A percentile compares a stretch with the other conserved stretches of the same genome.
These are phyloP conservation scores for Cryptococcus amylolentus DNA, from an alignment of 1,284 basidiomycete genomes.

Conservation along the genomic window DNA sequence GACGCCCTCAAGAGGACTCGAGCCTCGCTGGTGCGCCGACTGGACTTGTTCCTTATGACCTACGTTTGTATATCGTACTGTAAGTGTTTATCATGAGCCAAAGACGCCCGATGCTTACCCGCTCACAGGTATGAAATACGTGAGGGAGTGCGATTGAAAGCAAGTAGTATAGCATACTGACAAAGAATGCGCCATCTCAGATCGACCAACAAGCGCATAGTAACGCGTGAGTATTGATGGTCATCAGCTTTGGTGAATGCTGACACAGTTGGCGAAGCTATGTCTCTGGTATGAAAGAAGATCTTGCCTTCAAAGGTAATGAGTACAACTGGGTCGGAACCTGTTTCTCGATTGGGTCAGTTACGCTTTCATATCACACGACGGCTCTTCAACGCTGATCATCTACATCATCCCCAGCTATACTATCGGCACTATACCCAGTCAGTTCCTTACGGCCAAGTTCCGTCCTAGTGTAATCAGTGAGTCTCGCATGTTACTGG, in stretches of 20 bases:
- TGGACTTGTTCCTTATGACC: slow-evolving; percentile 6
- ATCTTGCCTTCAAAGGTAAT: slow-evolving; percentile 2
- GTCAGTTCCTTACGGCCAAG: slow-evolving; percentile 2
- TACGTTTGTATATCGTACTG: slow-evolving; percentile 6
- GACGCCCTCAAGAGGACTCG: background rate
- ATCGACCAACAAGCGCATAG: slow-evolving; percentile 9
- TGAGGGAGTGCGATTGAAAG: background rate
- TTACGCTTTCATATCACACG: background rate
- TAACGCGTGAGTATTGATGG: slow-evolving; percentile 3
- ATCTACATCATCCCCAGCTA: background rate
- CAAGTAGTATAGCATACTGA: background rate
- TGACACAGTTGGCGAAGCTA: background rate
- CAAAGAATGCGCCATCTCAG: background rate
- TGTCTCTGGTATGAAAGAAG: slow-evolving; percentile 10
- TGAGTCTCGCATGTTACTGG: background rate
- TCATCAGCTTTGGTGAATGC: background rate
- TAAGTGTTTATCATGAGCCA: background rate
- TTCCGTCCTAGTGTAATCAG: slow-evolving; percentile 5
- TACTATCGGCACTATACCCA: slow-evolving; percentile 3
- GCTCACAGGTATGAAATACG: slow-evolving; percentile 9
- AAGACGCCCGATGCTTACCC: background rate
- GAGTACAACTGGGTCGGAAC: slow-evolving; percentile 4
- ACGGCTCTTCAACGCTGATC: no score
- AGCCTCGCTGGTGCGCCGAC: slow-evolving; percentile 2
- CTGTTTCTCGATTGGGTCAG: slow-evolving; percentile 6